These are phyloP conservation scores for Coemansia sp. DNA, from an alignment of 192 early-diverging fungal genomes.

Conservation along the genomic window DNA sequence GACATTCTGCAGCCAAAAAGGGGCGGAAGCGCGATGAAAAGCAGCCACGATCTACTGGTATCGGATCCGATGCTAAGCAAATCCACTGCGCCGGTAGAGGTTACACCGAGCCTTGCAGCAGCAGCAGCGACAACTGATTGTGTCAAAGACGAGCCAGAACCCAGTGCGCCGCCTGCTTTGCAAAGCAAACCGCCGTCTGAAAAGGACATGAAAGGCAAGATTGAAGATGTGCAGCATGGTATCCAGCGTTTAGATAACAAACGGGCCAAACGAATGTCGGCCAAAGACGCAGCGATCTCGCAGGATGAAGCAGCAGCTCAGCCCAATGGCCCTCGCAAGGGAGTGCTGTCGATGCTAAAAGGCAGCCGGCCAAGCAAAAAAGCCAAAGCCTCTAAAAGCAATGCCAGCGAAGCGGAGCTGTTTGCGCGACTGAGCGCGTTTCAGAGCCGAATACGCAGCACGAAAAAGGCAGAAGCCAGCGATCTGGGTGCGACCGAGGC, in stretches of 20 bases:
- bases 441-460: slow-evolving; percentile 52
- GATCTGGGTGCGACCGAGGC: slow-evolving; percentile 5
- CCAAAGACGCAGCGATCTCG: not conserved
- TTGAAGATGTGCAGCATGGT: not conserved
- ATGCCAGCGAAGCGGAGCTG: slow-evolving; percentile 51
- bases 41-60: slow-evolving; percentile 70
- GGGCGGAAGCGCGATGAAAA: slow-evolving; percentile 55
- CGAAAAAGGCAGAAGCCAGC: slow-evolving; percentile 25
- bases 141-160: not conserved
- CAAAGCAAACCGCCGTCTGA: slow-evolving; percentile 9
- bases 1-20: not conserved
- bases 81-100: not conserved
- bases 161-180: not conserved
- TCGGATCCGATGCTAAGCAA: slow-evolving; percentile 33
- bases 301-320: not conserved
- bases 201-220: slow-evolving; percentile 1
- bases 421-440: slow-evolving; percentile 40
- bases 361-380: slow-evolving; percentile 7
- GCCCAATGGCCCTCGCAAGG: not conserved
- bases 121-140: too few relatives aligned
- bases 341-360: slow-evolving; percentile 16
- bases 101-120: not conserved
- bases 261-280: not conserved
- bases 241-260: not conserved
- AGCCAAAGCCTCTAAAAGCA: slow-evolving; percentile 19